A percentile compares a stretch with the other conserved stretches of the same genome.
These are phyloP conservation scores for Acarospora socialis DNA, from an alignment of 2,329 filamentous ascomycete genomes.

Conservation along the genomic window DNA sequence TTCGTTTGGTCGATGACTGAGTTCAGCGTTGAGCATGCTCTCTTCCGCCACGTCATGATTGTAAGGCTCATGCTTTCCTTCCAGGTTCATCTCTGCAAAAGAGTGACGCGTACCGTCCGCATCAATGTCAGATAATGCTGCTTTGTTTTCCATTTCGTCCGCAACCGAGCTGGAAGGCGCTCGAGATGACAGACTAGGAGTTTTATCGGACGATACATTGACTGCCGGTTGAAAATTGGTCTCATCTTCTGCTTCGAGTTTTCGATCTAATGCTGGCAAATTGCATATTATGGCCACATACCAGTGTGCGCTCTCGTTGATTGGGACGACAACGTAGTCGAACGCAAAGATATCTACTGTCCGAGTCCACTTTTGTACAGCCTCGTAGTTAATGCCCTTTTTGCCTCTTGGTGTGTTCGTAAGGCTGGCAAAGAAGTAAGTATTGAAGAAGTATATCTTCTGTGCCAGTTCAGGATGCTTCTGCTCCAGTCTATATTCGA, in stretches of 20 bases:
- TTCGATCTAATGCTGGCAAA: slow-evolving; percentile 45
- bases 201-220: neutral
- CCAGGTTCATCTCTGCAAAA: slow-evolving; percentile 13
- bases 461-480: slow-evolving; percentile 42
- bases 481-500: slow-evolving; percentile 47
- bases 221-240: slow-evolving; percentile 4
- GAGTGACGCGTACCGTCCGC: slow-evolving; percentile 8
- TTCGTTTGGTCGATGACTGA: too few relatives aligned
- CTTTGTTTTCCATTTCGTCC: slow-evolving; percentile 6
- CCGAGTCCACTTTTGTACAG: slow-evolving; percentile 76
- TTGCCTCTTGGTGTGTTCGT: slow-evolving; percentile 42
- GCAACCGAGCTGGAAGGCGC: too few relatives aligned
- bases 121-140: slow-evolving; percentile 6
- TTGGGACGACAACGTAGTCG: slow-evolving; percentile 81
- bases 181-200: neutral
- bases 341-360: slow-evolving; percentile 71
- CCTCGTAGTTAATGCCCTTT: slow-evolving; percentile 61
- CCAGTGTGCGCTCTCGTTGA: slow-evolving; percentile 83
- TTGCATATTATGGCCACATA: slow-evolving; percentile 94
- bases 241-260: slow-evolving; percentile 13
- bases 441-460: slow-evolving; percentile 78
- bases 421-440: slow-evolving; percentile 75
- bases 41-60: slow-evolving; percentile 5
- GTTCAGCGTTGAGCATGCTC: slow-evolving; percentile 9
- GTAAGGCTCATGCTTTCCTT: slow-evolving; percentile 3